These are phyloP conservation scores for Aspergillus transmontanensis DNA, from an alignment of 2,329 filamentous ascomycete genomes.

Conservation along the genomic window DNA sequence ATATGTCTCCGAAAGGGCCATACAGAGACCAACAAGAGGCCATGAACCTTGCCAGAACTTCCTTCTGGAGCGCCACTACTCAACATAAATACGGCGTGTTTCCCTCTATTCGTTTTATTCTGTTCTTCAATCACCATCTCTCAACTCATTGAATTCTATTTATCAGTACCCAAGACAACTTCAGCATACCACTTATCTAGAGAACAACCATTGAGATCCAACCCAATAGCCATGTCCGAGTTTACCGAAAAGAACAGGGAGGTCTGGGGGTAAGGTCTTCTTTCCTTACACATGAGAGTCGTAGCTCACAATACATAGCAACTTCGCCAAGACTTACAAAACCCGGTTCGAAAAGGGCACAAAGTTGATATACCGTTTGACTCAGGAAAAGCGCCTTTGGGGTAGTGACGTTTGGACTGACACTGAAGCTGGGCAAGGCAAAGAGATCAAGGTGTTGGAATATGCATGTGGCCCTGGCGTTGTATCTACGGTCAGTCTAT, in stretches of 20 bases:
- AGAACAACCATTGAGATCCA: not conserved
- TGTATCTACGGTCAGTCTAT: constrained; percentile 60
- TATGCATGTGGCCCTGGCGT: constrained; percentile 76
- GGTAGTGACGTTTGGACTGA: constrained; percentile 61
- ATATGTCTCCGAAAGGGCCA: constrained; percentile 33
- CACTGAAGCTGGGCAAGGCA: constrained; percentile 30
- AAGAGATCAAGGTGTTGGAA: constrained; percentile 62
- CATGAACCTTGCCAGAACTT: no score
- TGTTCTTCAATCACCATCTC: not conserved
- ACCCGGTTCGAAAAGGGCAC: constrained; percentile 57
- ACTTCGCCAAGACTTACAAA: constrained; percentile 60
- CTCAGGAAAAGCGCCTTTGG: constrained; percentile 60
- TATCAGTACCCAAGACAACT: not conserved
- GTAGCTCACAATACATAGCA: constrained; percentile 37
- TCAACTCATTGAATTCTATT: not conserved
- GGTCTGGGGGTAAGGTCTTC: constrained; percentile 43
- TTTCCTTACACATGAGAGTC: not conserved
- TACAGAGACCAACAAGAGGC: not conserved
- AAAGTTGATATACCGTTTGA: constrained; percentile 56
- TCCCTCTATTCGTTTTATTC: not conserved
- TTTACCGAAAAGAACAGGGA: constrained; percentile 41
- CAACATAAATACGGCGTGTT: constrained; percentile 10
- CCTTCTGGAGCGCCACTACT: not conserved
- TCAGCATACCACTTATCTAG: not conserved
- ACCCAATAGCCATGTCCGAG: constrained; percentile 29